A percentile compares a stretch with the other conserved stretches of the same genome.
Evolutionary conservation across 768 basidiomycete genomes (phyloP).

Genomic region (Tulasnella sp.): DNA sequence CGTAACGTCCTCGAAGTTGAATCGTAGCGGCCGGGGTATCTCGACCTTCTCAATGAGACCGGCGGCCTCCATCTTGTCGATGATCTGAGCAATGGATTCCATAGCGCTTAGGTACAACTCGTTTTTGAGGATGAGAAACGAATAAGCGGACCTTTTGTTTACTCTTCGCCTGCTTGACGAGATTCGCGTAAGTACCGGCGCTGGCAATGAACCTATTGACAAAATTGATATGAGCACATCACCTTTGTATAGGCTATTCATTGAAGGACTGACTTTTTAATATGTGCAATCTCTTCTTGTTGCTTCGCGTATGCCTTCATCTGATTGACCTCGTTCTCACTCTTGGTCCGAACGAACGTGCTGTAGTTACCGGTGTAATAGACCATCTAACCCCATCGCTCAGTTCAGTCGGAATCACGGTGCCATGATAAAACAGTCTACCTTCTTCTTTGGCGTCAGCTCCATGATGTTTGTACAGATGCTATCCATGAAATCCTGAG

Average conservation of each 20-base stretch:
- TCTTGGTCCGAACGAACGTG: conserved; percentile 91
- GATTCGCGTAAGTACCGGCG: conserved; percentile 98
- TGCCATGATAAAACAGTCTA: background rate
- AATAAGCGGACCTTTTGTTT: conserved; percentile 62
- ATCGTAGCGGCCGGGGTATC: conserved; percentile 56
- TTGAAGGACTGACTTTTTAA: too few relatives aligned
- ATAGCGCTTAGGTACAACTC: background rate
- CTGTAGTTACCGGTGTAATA: conserved; percentile 97
- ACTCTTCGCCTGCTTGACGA: conserved; percentile 97
- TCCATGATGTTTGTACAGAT: conserved; percentile 99
- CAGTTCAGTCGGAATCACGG: background rate
- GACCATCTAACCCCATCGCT: conserved; percentile 37
- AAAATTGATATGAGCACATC: background rate
- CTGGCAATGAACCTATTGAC: conserved; percentile 81
- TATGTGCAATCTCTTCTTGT: conserved; percentile 96
- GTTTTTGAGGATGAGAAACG: background rate
- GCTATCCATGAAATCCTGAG: conserved; percentile 98
- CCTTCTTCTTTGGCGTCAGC: conserved; percentile 79
- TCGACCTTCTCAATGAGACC: conserved; percentile 92
- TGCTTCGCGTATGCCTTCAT: conserved; percentile 99
- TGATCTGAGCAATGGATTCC: conserved; percentile 41
- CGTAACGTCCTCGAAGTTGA: conserved; percentile 92
- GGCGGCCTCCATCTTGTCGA: conserved; percentile 99
- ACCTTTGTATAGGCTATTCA: too few relatives aligned
- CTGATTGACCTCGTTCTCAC: conserved; percentile 98